Conservation (phyloP, 1,284 basidiomycete species). For the Wolfiporia cocos region DNA sequence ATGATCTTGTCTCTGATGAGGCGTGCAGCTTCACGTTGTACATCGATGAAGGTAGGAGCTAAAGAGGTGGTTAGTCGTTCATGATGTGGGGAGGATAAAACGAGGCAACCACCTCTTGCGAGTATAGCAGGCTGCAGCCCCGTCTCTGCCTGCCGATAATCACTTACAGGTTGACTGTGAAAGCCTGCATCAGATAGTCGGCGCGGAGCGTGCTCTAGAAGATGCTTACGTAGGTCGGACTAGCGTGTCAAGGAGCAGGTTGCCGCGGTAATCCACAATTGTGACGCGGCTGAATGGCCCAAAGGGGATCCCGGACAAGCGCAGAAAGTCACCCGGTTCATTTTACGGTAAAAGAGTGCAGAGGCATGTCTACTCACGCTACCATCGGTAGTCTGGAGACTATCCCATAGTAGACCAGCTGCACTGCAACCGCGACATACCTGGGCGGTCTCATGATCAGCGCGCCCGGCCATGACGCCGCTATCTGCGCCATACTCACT, state of each 20-base stretch:
- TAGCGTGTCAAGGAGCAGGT: conserved; percentile 42
- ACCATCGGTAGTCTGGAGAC: conserved; percentile 40
- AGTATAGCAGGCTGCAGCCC: conserved; percentile 38
- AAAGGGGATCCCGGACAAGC: conserved; percentile 23
- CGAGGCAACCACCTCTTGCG: conserved; percentile 27
- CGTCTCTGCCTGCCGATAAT: conserved; percentile 43
- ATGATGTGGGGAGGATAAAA: conserved; percentile 1
- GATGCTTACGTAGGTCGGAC: conserved; percentile 47
- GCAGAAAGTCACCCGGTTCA: background rate
- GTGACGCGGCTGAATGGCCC: conserved; percentile 28
- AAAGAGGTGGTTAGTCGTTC: background rate
- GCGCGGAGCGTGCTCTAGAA: background rate
- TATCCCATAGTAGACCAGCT: conserved; percentile 37
- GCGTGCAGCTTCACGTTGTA: conserved; percentile 38
- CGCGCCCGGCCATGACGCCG: too few relatives aligned
- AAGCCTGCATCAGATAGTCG: conserved; percentile 2
- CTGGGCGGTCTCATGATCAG: conserved; percentile 16
- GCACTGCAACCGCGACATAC: conserved; percentile 41
- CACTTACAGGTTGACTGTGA: conserved; percentile 38
- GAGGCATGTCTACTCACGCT: conserved; percentile 34
- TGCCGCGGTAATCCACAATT: conserved; percentile 44
- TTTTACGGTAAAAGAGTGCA: too few relatives aligned
- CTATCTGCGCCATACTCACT: conserved; percentile 1
- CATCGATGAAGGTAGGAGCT: conserved; percentile 44
- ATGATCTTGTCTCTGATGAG: conserved; percentile 44